Base-by-base conservation (phyloP, 2,329 filamentous ascomycete genomes). In the Aspergillus jensenii region DNA sequence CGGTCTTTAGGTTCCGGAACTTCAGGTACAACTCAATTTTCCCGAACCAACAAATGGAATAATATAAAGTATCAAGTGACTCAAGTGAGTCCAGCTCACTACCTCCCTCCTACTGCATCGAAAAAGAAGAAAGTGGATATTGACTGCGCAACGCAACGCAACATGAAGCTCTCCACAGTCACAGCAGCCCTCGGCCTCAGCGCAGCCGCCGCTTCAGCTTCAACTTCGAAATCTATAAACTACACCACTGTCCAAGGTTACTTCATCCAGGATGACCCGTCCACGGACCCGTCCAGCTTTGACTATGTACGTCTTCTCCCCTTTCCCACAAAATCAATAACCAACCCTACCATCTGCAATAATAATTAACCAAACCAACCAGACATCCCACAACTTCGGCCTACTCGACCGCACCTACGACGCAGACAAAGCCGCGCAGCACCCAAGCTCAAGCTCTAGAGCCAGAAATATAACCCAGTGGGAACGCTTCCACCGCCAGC, bases 181-280 rank as follows among this genome's bases (percentile, higher is more conserved):
- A 91, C 92, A 0, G 87, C 44, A 7, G 21, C 90, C 0, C 77
- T 92, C 0, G 81, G 84, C 1, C 81, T 96, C 0, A 85, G 88
- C 3, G 85, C 91, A 60, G 87, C 96, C 79, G 95, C 90, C 3
- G 95, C 90, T 3, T 79, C 65, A 5, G 66, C 67, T 5, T 60
- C 63, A 40, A 0, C 21, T 21, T 51, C 52, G 3, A 45, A 35
- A 7, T 63, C 66, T 40, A 64, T 72, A 57, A 65, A 71, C 35
- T 79, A 78, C 56, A 70, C 70, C 21, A 74, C 76, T 4, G 76
- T 82, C 9, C 66, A 72, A 4, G 80, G 80, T 4, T 79, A 79
- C 62, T 83, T 83, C 64, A 59, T 78, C 45, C 81, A 82, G 62
- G 79, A 81, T 66, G 76, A 79, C 46, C 69, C 70, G 4, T 62